Percentiles rank a stretch among this genome's conserved stretches.
Evolutionary conservation across 2,329 filamentous ascomycete genomes (phyloP).

Genomic region (Aspergillus cejpii): DNA sequence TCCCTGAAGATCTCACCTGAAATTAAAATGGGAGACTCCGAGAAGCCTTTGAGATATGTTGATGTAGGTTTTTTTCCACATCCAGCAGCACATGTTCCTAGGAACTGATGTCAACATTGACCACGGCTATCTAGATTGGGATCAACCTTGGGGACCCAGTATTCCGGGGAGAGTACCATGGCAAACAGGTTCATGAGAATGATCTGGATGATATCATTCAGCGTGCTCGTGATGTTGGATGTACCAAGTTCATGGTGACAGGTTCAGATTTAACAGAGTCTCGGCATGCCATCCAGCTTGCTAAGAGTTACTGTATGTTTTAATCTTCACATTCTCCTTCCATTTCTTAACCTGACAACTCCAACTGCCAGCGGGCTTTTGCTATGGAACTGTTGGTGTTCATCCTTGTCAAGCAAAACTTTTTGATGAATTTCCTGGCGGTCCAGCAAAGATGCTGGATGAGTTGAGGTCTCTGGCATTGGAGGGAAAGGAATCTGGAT

Average conservation of each 20-base stretch:
- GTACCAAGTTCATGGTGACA: constrained; percentile 84
- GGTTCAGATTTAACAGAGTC: constrained; percentile 81
- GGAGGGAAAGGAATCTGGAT: constrained; percentile 50
- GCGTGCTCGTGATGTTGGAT: constrained; percentile 70
- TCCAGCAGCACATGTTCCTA: neutral
- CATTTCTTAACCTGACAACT: constrained; percentile 12
- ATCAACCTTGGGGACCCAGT: constrained; percentile 95
- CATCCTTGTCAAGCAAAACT: constrained; percentile 82
- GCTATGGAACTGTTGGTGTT: constrained; percentile 87
- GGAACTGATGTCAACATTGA: constrained; percentile 11
- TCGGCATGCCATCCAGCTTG: constrained; percentile 64
- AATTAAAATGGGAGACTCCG: constrained; percentile 32
- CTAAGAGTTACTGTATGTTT: constrained; percentile 63
- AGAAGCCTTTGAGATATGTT: constrained; percentile 39
- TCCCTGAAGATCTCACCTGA: constrained; percentile 2
- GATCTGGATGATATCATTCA: constrained; percentile 61
- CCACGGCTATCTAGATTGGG: constrained; percentile 59
- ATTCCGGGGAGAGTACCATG: constrained; percentile 77
- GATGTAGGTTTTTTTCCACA: constrained; percentile 35
- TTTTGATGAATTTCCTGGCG: constrained; percentile 57
- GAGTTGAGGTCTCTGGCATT: constrained; percentile 60
- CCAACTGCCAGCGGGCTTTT: constrained; percentile 57
- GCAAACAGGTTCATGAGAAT: constrained; percentile 54
- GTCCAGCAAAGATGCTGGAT: constrained; percentile 43
- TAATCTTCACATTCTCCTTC: constrained; percentile 1